Evolutionary conservation across 1,284 basidiomycete species (phyloP).

Genomic region (Apiotrichum siamense): DNA sequence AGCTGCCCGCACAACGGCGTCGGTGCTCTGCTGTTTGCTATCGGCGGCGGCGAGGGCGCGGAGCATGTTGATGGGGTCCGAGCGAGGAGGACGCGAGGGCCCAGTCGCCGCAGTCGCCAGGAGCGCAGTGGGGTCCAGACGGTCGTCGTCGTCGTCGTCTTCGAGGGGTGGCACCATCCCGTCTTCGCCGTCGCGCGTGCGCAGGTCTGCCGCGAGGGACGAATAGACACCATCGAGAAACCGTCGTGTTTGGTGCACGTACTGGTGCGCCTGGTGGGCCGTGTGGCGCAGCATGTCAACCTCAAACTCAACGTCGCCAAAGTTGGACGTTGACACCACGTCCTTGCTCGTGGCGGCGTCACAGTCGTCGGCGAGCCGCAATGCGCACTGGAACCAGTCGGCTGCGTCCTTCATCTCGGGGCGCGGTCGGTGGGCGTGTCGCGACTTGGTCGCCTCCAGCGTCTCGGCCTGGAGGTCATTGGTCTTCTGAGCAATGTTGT

Average conservation of each 20-base stretch:
- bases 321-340: slow-evolving; percentile 25
- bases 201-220: slow-evolving; percentile 39
- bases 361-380: slow-evolving; percentile 32
- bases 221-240: slow-evolving; percentile 48
- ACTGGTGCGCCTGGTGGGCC: slow-evolving; percentile 42
- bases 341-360: slow-evolving; percentile 28
- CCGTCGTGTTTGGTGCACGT: slow-evolving; percentile 36
- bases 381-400: slow-evolving; percentile 31
- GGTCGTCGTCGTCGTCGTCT: slow-evolving; percentile 25
- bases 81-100: slow-evolving; percentile 1
- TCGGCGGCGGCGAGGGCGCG: slow-evolving; percentile 40
- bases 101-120: slow-evolving; percentile 18
- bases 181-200: slow-evolving; percentile 29
- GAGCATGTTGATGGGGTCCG: slow-evolving; percentile 40
- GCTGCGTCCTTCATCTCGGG: slow-evolving; percentile 25
- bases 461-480: slow-evolving; percentile 18
- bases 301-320: slow-evolving; percentile 45
- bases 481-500: slow-evolving; percentile 25
- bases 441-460: neutral
- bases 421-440: neutral
- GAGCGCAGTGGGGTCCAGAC: slow-evolving; percentile 25
- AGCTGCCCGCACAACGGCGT: slow-evolving; percentile 32
- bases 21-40: slow-evolving; percentile 24
- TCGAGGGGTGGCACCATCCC: slow-evolving; percentile 8
- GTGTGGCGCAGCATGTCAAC: slow-evolving; percentile 43